Conservation (phyloP, 371 early-diverging fungal genomes). For the Dinochytrium kinnereticum region DNA sequence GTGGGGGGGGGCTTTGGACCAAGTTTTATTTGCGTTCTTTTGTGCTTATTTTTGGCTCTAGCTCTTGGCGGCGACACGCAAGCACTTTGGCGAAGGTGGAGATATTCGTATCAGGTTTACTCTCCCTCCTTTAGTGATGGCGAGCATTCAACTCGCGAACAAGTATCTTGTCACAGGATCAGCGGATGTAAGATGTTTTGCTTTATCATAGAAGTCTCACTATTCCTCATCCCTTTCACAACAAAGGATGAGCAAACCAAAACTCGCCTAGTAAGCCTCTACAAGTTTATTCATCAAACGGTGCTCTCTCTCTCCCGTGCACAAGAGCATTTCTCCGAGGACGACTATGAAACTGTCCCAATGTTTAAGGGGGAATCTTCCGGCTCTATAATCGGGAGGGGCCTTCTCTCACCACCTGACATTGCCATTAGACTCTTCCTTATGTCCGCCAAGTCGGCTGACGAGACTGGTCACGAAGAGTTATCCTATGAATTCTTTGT, state of each 20-base stretch:
- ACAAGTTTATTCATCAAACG: conserved; percentile 78
- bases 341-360: conserved; percentile 33
- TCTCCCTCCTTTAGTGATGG: conserved; percentile 80
- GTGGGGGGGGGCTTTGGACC: not conserved
- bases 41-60: conserved; percentile 34
- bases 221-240: too few relatives aligned
- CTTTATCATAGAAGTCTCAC: too few relatives aligned
- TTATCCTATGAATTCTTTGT: conserved; percentile 91
- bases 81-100: conserved; percentile 85
- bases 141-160: conserved; percentile 72
- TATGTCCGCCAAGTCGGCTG: conserved; percentile 81
- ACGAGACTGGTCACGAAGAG: conserved; percentile 80
- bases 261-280: conserved; percentile 64
- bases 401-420: conserved; percentile 59
- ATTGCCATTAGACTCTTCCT: conserved; percentile 79
- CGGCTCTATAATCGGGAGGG: conserved; percentile 18
- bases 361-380: conserved; percentile 54
- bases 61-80: conserved; percentile 79
- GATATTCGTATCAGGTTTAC: conserved; percentile 83
- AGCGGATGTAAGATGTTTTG: not conserved
- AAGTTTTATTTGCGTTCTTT: not conserved
- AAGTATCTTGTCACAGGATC: conserved; percentile 39
- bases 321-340: conserved; percentile 47
- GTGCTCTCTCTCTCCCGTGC: conserved; percentile 63
- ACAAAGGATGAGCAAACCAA: conserved; percentile 58